These are phyloP conservation scores for Aspergillus alliaceus DNA, from an alignment of 2,329 filamentous ascomycete genomes.

Conservation along the genomic window DNA sequence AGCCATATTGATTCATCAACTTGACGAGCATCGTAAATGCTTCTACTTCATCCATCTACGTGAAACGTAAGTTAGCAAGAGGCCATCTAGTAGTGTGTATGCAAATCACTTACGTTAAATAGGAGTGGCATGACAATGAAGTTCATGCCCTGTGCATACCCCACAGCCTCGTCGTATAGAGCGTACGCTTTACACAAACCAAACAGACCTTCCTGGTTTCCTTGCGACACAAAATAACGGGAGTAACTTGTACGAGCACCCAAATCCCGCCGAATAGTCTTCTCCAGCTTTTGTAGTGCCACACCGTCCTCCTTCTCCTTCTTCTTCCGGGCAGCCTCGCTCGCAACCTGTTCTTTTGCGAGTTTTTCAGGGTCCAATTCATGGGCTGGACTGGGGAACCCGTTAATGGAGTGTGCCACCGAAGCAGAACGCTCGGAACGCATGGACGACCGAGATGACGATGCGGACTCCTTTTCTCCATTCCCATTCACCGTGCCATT, in stretches of 20 bases:
- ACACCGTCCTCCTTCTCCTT: conserved; percentile 75
- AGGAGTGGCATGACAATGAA: conserved; percentile 95
- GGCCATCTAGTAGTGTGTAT: neutral
- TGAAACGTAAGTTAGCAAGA: neutral
- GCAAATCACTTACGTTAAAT: conserved; percentile 69
- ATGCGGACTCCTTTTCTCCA: conserved; percentile 62
- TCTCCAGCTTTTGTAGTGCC: conserved; percentile 79
- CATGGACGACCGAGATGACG: conserved; percentile 78
- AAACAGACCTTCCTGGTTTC: conserved; percentile 89
- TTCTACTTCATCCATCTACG: conserved; percentile 90
- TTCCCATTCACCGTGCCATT: conserved; percentile 55
- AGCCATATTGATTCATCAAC: conserved; percentile 93
- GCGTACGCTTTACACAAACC: conserved; percentile 97
- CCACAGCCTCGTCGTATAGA: conserved; percentile 88
- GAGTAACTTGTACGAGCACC: conserved; percentile 94
- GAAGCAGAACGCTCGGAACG: conserved; percentile 73
- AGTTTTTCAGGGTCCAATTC: conserved; percentile 65
- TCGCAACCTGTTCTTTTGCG: conserved; percentile 63
- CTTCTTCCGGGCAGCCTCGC: conserved; percentile 69
- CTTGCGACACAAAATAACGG: conserved; percentile 88
- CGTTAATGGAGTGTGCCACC: conserved; percentile 56
- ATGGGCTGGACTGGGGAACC: conserved; percentile 57
- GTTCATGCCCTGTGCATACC: conserved; percentile 98
- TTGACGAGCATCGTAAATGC: conserved; percentile 91
- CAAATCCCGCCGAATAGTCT: conserved; percentile 84